phyloP scores from a whole-genome alignment of 2,329 filamentous ascomycete genomes.

The Sporothrix dimorphospora region DNA sequence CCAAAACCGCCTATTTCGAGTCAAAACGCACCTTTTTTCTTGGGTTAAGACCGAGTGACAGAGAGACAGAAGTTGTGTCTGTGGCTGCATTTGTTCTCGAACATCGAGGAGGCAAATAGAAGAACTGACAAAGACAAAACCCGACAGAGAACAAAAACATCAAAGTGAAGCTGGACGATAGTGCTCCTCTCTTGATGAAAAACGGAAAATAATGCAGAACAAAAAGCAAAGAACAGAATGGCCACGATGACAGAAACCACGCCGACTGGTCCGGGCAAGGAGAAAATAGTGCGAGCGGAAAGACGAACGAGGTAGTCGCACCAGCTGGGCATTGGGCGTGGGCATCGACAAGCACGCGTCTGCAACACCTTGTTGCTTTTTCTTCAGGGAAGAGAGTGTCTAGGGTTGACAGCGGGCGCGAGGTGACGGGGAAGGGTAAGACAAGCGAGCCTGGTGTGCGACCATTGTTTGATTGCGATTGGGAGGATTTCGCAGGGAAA shows the following conservation, averaged over 20 bases:
- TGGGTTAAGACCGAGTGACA: neutral
- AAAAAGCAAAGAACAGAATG: neutral
- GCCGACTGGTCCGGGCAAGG: neutral
- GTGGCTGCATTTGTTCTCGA: neutral
- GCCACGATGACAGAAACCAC: neutral
- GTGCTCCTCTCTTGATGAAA: neutral
- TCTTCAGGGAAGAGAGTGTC: neutral
- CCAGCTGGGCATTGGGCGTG: neutral
- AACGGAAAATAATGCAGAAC: neutral
- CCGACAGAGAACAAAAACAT: neutral
- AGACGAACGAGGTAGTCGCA: neutral
- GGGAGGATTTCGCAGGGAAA: neutral
- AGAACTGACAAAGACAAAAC: neutral
- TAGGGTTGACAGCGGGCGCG: neutral
- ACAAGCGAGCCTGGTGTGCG: slow-evolving; percentile 22
- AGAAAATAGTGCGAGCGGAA: neutral
- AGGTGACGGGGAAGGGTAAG: slow-evolving; percentile 23
- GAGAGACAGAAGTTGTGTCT: neutral
- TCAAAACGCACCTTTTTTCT: slow-evolving; percentile 18
- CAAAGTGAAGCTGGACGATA: neutral
- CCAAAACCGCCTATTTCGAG: slow-evolving; percentile 27
- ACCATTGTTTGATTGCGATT: slow-evolving; percentile 21
- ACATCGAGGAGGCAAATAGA: neutral
- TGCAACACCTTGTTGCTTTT: neutral
- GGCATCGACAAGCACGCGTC: neutral